Base-by-base conservation (phyloP, 1,284 basidiomycete species). In the Ganoderma lucidum region DNA sequence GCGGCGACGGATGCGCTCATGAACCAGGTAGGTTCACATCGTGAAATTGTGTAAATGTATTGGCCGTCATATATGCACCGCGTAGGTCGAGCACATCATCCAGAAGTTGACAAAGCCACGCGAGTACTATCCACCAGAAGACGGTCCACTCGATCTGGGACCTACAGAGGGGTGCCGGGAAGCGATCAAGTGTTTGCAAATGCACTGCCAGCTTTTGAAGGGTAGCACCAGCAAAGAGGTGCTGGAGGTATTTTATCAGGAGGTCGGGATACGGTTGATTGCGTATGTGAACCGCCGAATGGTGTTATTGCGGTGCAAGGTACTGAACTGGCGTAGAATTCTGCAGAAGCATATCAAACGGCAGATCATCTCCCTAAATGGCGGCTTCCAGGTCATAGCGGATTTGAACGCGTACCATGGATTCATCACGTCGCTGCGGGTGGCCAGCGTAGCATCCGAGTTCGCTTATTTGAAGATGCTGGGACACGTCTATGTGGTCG, bases 391-490 rank as follows among this genome's bases (percentile, higher is more conserved):
- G 75, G 92, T 99, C 68, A 99, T 99, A 68, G 93, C 96, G 1
- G 98, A 99, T 80, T 82, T 99, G 71, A 99, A 99, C 80, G 89
- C 93, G 1, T 98, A 99, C 80, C 90, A 98, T 79, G 80, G 88
- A 0, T 99, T 99, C 80, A 92, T 99, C 63, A 82, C 91, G 0
- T 92, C 93, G 15, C 84, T 98, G 62, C 96, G 93, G 85, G 73
- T 67, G 2, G 83, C 89, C 28, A 82, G 84, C 32, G 91, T 99
- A 28, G 91, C 91, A 0, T 86, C 91, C 0, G 96, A 98, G 73
- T 99, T 99, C 76, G 92, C 96, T 17, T 93, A 96, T 75, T 86
- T 99, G 67, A 98, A 98, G 81, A 97, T 98, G 94, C 85, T 99
- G 8, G 97, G 96, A 0, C 96, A 98, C 77, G 94, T 99, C 9